These are phyloP conservation scores for Tuber microsphaerosporum DNA, from an alignment of 495 filamentous ascomycete species.

Conservation along the genomic window DNA sequence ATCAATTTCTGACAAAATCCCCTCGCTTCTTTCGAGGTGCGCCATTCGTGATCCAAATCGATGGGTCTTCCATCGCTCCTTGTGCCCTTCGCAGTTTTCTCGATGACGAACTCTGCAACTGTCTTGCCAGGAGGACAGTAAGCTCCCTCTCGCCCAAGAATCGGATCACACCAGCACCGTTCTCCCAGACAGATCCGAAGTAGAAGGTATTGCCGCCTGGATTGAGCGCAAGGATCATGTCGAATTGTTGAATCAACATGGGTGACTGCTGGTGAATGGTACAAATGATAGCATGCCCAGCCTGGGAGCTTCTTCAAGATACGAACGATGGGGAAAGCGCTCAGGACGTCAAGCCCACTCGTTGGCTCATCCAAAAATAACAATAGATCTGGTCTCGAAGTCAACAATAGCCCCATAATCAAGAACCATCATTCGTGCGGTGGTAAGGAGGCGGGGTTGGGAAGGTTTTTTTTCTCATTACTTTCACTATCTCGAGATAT, in stretches of 20 bases:
- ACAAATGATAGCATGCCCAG: constrained; percentile 64
- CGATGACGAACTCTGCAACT: constrained; percentile 78
- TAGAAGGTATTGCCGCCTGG: constrained; percentile 66
- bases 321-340: constrained; percentile 67
- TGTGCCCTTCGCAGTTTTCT: constrained; percentile 59
- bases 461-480: too few relatives aligned
- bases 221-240: constrained; percentile 63
- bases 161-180: constrained; percentile 54
- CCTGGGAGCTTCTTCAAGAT: constrained; percentile 75
- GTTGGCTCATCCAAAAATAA: constrained; percentile 79
- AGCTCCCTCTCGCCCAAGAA: constrained; percentile 60
- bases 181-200: constrained; percentile 60
- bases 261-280: constrained; percentile 62
- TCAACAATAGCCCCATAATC: too few relatives aligned
- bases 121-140: constrained; percentile 60
- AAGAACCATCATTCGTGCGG: too few relatives aligned
- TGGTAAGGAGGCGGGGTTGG: too few relatives aligned
- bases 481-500: too few relatives aligned
- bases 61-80: constrained; percentile 50
- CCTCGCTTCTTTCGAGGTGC: constrained; percentile 50
- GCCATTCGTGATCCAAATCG: constrained; percentile 67
- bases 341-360: constrained; percentile 72
- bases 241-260: constrained; percentile 62
- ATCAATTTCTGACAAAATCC: constrained; percentile 54
- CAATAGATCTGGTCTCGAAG: constrained; percentile 60